Evolutionary conservation across 352 stramenopile species (phyloP), one percentile per base, ranked within the genome.

Genomic region (Phytophthora pluvialis): DNA sequence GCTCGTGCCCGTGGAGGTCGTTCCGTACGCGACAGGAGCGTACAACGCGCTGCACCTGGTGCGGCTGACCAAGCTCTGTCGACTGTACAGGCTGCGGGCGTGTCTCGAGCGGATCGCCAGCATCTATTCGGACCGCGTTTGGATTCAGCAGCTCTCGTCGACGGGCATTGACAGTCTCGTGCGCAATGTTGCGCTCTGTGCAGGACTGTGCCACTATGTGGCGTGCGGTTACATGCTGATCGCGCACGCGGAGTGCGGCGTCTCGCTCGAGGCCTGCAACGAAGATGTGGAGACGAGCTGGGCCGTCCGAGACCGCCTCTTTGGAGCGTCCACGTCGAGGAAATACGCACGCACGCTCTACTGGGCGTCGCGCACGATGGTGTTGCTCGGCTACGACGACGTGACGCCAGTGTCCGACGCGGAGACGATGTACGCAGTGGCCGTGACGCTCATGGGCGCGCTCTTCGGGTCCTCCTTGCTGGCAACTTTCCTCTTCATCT

Each of bases 201-300:
- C 72, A 3, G 44, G 70, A 5, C 16, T 88, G 38, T 75, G 65
- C 39, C 85, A 94, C 52, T 90, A 75, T 65, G 54, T 81, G 13
- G 82, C 82, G 1, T 92, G 81, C 26, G 81, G 76, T 0, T 94
- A 93, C 64, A 89, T 94, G 72, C 50, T 90, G 43, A 64, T 92
- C 21, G 83, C 77, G 0, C 81, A 93, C 38, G 42, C 68, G 1
- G 59, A 80, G 26, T 94, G 86, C 40, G 86, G 86, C 0, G 35
- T 89, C 4, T 60, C 77, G 18, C 59, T 89, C 3, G 78, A 85
- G 38, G 46, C 74, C 6, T 94, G 86, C 29, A 49, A 75, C 25
- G 28, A 64, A 3, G 35, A 69, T 4, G 58, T 81, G 1, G 74
- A 88, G 32, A 81, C 83, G 7, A 90, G 76, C 35, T 91, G 83